These are phyloP conservation scores for Lenzites betulinus DNA, from an alignment of 768 basidiomycete genomes.

Conservation along the genomic window DNA sequence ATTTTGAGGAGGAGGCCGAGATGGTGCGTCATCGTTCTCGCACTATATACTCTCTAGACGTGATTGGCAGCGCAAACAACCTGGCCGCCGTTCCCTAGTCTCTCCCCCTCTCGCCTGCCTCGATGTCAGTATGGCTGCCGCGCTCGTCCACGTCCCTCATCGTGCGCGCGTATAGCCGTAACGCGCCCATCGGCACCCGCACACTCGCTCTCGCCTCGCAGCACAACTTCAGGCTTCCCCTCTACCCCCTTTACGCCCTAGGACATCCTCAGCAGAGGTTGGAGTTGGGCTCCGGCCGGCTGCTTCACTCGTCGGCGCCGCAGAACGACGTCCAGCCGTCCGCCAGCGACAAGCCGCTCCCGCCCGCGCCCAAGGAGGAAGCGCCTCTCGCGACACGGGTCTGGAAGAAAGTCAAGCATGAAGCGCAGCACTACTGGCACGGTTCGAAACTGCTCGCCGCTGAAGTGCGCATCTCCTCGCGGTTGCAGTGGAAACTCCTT, in stretches of 20 bases:
- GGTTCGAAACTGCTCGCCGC: conserved; percentile 92
- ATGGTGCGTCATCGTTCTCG: conserved; percentile 19
- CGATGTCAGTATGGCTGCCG: conserved; percentile 81
- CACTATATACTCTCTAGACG: not conserved
- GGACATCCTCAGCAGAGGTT: conserved; percentile 7
- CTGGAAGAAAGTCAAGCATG: conserved; percentile 96
- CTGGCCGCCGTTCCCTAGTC: not conserved
- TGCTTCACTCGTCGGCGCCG: conserved; percentile 18
- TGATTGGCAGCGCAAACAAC: not conserved
- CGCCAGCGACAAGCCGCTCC: conserved; percentile 43
- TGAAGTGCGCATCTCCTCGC: conserved; percentile 86
- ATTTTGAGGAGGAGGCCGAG: conserved; percentile 10
- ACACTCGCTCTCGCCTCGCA: conserved; percentile 26
- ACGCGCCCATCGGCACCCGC: conserved; percentile 21
- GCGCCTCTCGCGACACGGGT: conserved; percentile 57
- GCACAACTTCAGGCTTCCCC: conserved; percentile 3
- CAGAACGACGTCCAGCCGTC: conserved; percentile 20
- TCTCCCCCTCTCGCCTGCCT: conserved; percentile 1
- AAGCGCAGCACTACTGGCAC: conserved; percentile 96
- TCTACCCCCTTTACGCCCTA: conserved; percentile 1
- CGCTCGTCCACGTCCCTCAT: conserved; percentile 49
- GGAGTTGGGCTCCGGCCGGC: conserved; percentile 4
- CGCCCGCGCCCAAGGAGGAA: conserved; percentile 43
- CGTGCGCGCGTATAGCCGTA: conserved; percentile 39
- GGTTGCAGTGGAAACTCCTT: conserved; percentile 90